Evolutionary conservation across 208 protist genomes (phyloP).

Genomic region (Phytomonas sp.): DNA sequence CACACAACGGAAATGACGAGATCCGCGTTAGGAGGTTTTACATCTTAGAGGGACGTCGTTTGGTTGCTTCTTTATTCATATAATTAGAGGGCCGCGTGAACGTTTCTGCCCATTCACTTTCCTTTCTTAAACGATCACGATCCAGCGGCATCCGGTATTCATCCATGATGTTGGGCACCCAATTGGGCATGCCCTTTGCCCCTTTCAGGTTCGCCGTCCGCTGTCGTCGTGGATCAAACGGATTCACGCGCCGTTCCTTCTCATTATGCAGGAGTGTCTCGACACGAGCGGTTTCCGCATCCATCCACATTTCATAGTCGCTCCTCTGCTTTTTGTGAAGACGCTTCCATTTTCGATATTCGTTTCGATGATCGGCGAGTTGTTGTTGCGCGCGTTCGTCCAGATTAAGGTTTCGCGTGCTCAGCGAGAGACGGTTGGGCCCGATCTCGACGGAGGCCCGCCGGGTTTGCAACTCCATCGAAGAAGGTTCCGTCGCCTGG

Average conservation of each 20-base stretch:
- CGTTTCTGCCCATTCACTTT: slow-evolving; percentile 40
- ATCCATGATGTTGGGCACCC: slow-evolving; percentile 85
- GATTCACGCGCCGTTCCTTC: slow-evolving; percentile 18
- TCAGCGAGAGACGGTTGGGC: slow-evolving; percentile 56
- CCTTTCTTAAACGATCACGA: slow-evolving; percentile 56
- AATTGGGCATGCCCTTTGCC: slow-evolving; percentile 37
- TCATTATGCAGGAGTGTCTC: slow-evolving; percentile 41
- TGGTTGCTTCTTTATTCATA: not conserved
- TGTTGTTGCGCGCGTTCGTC: slow-evolving; percentile 74
- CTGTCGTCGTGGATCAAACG: slow-evolving; percentile 29
- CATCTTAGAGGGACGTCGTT: not conserved
- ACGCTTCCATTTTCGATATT: slow-evolving; percentile 60
- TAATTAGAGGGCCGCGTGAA: slow-evolving; percentile 35
- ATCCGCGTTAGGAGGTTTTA: not conserved
- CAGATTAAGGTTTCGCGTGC: slow-evolving; percentile 40
- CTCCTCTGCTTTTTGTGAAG: slow-evolving; percentile 27
- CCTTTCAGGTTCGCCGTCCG: not conserved
- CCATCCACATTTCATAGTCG: slow-evolving; percentile 83
- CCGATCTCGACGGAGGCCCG: slow-evolving; percentile 58
- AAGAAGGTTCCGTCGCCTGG: slow-evolving; percentile 20
- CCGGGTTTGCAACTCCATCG: slow-evolving; percentile 38
- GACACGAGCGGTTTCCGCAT: slow-evolving; percentile 61
- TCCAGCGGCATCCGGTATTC: slow-evolving; percentile 79
- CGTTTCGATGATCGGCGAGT: slow-evolving; percentile 45
- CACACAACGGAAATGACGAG: not conserved